These are phyloP conservation scores for Adenanthera pavonina DNA, from an alignment of 306 rosid species.

Conservation along the genomic window DNA sequence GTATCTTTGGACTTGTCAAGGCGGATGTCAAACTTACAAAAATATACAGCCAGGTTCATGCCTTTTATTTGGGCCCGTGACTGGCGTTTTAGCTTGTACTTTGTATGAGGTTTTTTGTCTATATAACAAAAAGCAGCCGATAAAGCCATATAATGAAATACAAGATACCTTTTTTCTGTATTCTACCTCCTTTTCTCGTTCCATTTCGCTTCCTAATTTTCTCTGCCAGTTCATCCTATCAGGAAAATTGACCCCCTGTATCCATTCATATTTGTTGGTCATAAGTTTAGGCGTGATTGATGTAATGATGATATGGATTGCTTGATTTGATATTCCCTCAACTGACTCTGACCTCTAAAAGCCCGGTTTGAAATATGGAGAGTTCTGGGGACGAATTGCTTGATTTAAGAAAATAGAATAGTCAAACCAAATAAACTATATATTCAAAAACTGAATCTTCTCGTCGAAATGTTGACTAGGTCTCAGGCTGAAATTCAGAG, in stretches of 20 bases:
- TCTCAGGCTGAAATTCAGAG: not conserved
- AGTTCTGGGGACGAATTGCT: not conserved
- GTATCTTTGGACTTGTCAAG: not conserved
- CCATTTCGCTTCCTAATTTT: not conserved
- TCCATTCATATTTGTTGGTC: not conserved
- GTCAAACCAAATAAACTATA: not conserved
- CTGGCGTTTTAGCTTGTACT: slow-evolving; percentile 46
- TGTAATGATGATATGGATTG: not conserved
- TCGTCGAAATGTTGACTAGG: slow-evolving; percentile 19
- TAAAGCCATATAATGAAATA: not conserved
- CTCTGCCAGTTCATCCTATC: not conserved
- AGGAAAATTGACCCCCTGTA: not conserved
- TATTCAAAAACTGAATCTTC: slow-evolving; percentile 19
- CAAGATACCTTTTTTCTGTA: not conserved
- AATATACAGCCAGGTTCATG: slow-evolving; percentile 47
- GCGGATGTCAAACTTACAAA: slow-evolving; percentile 31
- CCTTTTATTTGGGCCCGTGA: slow-evolving; percentile 46
- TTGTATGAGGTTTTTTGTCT: slow-evolving; percentile 31
- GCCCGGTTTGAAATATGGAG: not conserved
- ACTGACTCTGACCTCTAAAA: not conserved
- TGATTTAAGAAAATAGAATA: not conserved
- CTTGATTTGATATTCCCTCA: not conserved
- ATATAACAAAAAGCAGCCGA: slow-evolving; percentile 13
- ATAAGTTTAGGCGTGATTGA: slow-evolving; percentile 11
- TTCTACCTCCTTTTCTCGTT: not conserved